Percentiles rank a stretch among this genome's conserved stretches.
Evolutionary conservation across 1,139 yeast species (phyloP).

Genomic region (Yamadazyma kanchanaburiensis): DNA sequence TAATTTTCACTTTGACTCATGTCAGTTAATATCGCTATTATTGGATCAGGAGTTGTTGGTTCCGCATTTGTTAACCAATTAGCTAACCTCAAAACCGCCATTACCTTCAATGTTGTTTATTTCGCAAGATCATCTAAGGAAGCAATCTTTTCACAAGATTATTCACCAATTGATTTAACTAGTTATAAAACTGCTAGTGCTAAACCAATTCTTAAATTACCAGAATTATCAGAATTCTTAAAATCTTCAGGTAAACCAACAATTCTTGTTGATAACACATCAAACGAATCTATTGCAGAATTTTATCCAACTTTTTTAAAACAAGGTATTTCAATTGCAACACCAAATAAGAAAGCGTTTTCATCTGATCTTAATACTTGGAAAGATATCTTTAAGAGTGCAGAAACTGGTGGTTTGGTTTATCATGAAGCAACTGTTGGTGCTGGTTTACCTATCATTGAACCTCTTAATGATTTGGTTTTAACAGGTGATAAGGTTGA

Average conservation of each 20-base stretch:
- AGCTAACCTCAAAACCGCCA: conserved; percentile 59
- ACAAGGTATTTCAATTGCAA: conserved; percentile 87
- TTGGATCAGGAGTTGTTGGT: conserved; percentile 96
- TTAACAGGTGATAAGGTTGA: conserved; percentile 90
- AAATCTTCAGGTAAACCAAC: conserved; percentile 69
- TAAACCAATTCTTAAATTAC: conserved; percentile 50
- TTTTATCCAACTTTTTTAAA: conserved; percentile 71
- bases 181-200: conserved; percentile 56
- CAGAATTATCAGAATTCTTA: conserved; percentile 60
- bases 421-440: conserved; percentile 99
- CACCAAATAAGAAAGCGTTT: conserved; percentile 97
- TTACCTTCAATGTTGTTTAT: conserved; percentile 72
- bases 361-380: conserved; percentile 75
- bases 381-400: conserved; percentile 64
- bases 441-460: conserved; percentile 93
- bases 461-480: conserved; percentile 82
- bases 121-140: conserved; percentile 69
- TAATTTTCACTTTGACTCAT: too few relatives aligned
- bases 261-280: conserved; percentile 89
- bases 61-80: conserved; percentile 68
- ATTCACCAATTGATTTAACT: conserved; percentile 62
- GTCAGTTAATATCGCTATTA: conserved; percentile 74
- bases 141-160: conserved; percentile 67
- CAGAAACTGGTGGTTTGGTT: conserved; percentile 65
- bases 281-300: conserved; percentile 72